These are phyloP conservation scores for Postia placenta DNA, from an alignment of 768 basidiomycete genomes.

Conservation along the genomic window DNA sequence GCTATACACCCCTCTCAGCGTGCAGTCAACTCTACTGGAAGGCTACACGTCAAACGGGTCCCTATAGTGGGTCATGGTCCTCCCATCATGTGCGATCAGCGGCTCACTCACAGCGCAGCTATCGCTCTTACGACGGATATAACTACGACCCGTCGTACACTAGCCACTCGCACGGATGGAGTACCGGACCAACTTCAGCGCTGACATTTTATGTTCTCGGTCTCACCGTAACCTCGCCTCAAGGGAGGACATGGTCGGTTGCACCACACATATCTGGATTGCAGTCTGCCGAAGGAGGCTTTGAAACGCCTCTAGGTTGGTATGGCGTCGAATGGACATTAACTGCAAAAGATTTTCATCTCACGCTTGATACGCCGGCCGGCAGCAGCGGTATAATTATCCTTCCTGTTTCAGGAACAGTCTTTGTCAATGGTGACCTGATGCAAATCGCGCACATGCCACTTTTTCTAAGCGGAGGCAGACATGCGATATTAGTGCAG, in stretches of 20 bases:
- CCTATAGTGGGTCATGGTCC: conserved; percentile 30
- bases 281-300: conserved; percentile 41
- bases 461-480: conserved; percentile 7
- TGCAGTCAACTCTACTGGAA: conserved; percentile 52
- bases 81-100: background rate
- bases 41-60: conserved; percentile 56
- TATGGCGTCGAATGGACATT: conserved; percentile 42
- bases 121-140: conserved; percentile 49
- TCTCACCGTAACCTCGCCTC: conserved; percentile 40
- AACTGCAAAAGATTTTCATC: conserved; percentile 4
- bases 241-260: conserved; percentile 43
- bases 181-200: conserved; percentile 50
- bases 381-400: conserved; percentile 11
- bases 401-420: conserved; percentile 9
- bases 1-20: conserved; percentile 46
- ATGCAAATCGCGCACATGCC: background rate
- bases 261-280: conserved; percentile 41
- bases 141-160: conserved; percentile 53
- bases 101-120: conserved; percentile 22
- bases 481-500: conserved; percentile 6
- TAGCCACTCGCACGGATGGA: conserved; percentile 58
- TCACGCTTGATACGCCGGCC: conserved; percentile 12
- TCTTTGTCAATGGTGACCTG: conserved; percentile 4
- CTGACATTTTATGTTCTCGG: conserved; percentile 53
- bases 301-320: conserved; percentile 46